Evolutionary conservation across 305 asterid genomes (phyloP), one percentile per base, ranked within the genome.

Genomic region (Fraxinus xanthoxyloides): DNA sequence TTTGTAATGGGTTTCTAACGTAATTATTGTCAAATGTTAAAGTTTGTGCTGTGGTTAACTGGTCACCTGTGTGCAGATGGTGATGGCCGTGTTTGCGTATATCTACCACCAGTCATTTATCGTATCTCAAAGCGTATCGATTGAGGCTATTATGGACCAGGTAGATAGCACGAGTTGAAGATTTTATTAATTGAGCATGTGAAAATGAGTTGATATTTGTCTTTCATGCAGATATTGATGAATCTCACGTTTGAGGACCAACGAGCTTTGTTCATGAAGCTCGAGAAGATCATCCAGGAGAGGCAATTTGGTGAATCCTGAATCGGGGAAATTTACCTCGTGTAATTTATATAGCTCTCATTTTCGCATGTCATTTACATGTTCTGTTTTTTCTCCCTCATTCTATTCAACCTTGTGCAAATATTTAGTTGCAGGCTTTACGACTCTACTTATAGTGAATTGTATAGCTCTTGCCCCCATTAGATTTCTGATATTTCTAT

Each of bases 21-120:
- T 10, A 43, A 43, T 9, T 43, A 43, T 34, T 36, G 30, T 17
- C 46, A 17, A 34, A 34, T 0, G 7, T 36, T 56, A 7, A 13
- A n/a, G 31, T 31, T 28, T 23, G 34, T 80, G 59, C 32, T 40
- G 30, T 59, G 51, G 26, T 77, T 82, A 74, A 77, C 15, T 23
- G 34, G 48, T 23, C 34, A 48, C 56, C 12, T 43, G 7, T 65
- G n/a, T 75, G 86, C 92, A 96, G 98, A 96, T 96, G 99, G 98
- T 96, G 88, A 96, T 96, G 98, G 98, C 94, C 28, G 98, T 94
- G 76, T 94, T 94, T 48, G 97, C 99, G 4, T 96, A 90, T 79
- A 96, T 94, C 19, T 96, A 96, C 76, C 98, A 92, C 84, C 99
- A 93, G 85, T 95, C 99, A 0, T 94, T 95, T 78, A 83, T 94